A percentile compares a stretch with the other conserved stretches of the same genome.
phyloP scores from a whole-genome alignment of 2,329 filamentous ascomycete species.

The Purpureocillium lavendulum region DNA sequence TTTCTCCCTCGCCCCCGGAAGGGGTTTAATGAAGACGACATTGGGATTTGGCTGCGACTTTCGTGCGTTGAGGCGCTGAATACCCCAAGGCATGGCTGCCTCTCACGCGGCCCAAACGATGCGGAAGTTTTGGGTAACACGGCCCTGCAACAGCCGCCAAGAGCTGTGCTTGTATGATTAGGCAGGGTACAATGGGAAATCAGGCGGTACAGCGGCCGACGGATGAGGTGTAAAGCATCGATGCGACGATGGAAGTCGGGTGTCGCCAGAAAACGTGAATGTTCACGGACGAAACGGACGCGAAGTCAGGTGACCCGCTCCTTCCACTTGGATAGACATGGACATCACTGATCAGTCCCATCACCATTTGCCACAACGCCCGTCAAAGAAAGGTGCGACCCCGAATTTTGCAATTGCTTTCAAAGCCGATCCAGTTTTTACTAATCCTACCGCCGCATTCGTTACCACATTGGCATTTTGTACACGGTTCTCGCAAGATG shows the following conservation, averaged over 20 bases:
- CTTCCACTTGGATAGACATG: background rate
- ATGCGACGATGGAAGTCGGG: no score
- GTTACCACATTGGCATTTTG: no score
- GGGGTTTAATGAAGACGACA: constrained; percentile 79
- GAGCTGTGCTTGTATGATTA: no score
- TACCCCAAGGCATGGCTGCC: constrained; percentile 61
- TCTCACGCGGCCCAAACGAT: background rate
- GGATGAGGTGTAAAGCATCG: background rate
- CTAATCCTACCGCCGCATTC: no score
- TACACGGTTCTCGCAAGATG: no score
- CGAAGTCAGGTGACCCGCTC: constrained; percentile 12
- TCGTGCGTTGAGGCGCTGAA: constrained; percentile 70
- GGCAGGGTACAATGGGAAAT: background rate
- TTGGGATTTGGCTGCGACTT: constrained; percentile 65
- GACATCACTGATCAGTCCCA: no score
- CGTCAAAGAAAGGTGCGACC: no score
- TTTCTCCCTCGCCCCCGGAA: constrained; percentile 54
- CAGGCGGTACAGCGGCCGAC: background rate
- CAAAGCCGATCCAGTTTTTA: no score
- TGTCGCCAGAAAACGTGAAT: background rate
- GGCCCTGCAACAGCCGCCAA: no score
- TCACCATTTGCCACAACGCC: no score
- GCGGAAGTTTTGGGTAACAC: no score
- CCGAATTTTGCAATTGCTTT: no score
- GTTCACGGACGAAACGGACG: constrained; percentile 1